Conservation (phyloP, 1,284 basidiomycete genomes). For the Sparassis latifolia region DNA sequence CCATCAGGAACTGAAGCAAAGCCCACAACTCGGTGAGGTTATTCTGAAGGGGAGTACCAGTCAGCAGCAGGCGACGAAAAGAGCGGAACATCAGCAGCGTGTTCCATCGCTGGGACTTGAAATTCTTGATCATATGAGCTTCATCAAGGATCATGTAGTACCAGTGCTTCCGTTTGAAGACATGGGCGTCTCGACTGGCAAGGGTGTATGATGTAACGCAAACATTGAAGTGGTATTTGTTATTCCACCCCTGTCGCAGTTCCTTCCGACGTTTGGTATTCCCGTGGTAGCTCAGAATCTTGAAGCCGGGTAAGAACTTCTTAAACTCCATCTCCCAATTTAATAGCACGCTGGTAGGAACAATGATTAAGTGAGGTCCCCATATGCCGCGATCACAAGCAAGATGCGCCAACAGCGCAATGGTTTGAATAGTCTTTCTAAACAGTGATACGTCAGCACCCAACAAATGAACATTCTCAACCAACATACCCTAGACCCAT, state of each 20-base stretch:
- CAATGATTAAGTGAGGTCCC: constrained; percentile 95
- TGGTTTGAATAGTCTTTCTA: constrained; percentile 97
- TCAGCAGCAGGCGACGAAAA: constrained; percentile 81
- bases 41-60: constrained; percentile 93
- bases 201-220: constrained; percentile 96
- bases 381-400: constrained; percentile 94
- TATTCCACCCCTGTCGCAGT: constrained; percentile 90
- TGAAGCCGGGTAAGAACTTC: constrained; percentile 94
- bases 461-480: neutral
- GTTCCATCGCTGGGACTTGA: constrained; percentile 94
- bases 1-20: constrained; percentile 93
- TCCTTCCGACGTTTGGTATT: constrained; percentile 90
- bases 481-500: constrained; percentile 81
- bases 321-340: constrained; percentile 99
- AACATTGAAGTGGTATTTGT: constrained; percentile 90
- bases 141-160: constrained; percentile 97
- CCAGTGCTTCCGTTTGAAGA: constrained; percentile 94
- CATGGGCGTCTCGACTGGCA: constrained; percentile 87
- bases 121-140: constrained; percentile 99
- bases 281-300: constrained; percentile 89
- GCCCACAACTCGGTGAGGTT: constrained; percentile 96
- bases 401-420: constrained; percentile 86
- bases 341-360: constrained; percentile 90
- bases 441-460: constrained; percentile 2
- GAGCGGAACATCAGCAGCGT: constrained; percentile 92